phyloP scores from a whole-genome alignment of 805 yeast species.

The Candida anglica region DNA sequence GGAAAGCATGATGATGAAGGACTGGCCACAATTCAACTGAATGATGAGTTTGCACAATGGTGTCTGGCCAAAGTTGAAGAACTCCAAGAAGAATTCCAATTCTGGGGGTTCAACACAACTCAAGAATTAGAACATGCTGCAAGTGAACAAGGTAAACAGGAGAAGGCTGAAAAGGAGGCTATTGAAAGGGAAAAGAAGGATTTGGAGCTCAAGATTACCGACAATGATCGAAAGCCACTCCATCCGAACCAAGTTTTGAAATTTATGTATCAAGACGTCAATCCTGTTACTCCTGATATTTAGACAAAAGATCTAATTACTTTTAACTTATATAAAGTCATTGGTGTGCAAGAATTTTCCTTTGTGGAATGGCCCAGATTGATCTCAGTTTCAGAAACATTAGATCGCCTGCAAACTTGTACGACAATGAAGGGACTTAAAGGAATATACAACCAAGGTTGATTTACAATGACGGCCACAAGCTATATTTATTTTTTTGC shows the following conservation, averaged over 20 bases:
- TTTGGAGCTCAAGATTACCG: slow-evolving; percentile 22
- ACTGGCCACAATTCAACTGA: slow-evolving; percentile 29
- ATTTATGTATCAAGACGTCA: slow-evolving; percentile 30
- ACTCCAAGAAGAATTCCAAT: slow-evolving; percentile 52
- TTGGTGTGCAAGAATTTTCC: too few species aligned
- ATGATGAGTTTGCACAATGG: slow-evolving; percentile 69
- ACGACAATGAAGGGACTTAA: too few species aligned
- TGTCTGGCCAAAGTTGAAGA: slow-evolving; percentile 54
- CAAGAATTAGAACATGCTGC: slow-evolving; percentile 38
- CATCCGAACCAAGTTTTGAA: slow-evolving; percentile 32
- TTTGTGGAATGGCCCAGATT: too few species aligned
- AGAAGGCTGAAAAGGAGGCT: slow-evolving; percentile 16
- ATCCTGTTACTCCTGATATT: too few species aligned
- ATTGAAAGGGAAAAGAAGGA: slow-evolving; percentile 14
- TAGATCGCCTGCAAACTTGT: too few species aligned
- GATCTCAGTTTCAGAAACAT: too few species aligned
- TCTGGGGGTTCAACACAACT: slow-evolving; percentile 57
- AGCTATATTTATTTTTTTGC: too few species aligned
- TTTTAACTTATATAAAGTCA: too few species aligned
- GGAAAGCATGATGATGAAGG: slow-evolving; percentile 16
- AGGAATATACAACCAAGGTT: too few species aligned
- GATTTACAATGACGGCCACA: too few species aligned
- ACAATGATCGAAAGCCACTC: slow-evolving; percentile 22
- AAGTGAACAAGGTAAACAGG: slow-evolving; percentile 28
- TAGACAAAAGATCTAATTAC: too few species aligned